Conservation (phyloP, 2,329 filamentous ascomycete species). For the Canariomyces notabilis region DNA sequence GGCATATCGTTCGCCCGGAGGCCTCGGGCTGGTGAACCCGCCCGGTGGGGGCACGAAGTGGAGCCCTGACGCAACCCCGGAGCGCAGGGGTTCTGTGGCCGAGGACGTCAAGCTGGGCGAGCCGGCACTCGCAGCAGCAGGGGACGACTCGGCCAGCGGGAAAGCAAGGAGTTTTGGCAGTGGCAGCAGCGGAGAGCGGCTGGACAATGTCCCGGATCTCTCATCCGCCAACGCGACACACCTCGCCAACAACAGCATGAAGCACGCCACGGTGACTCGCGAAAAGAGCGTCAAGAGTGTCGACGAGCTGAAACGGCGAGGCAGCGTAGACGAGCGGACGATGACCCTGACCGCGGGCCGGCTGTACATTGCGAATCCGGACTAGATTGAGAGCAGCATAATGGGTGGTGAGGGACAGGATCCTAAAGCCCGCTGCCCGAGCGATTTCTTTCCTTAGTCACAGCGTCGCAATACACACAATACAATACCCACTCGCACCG, state of each 20-base stretch:
- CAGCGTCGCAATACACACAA: too few relatives aligned
- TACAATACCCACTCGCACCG: neutral
- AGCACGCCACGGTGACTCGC: slow-evolving; percentile 53
- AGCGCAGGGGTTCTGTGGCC: slow-evolving; percentile 49
- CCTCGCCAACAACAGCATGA: slow-evolving; percentile 54
- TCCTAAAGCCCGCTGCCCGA: neutral
- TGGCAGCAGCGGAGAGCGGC: slow-evolving; percentile 53
- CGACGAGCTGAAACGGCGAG: slow-evolving; percentile 69
- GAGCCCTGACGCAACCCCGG: slow-evolving; percentile 53
- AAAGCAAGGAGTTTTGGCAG: slow-evolving; percentile 48
- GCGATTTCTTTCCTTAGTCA: neutral
- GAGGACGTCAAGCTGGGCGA: slow-evolving; percentile 37
- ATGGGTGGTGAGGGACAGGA: slow-evolving; percentile 1
- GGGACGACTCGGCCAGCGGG: slow-evolving; percentile 40
- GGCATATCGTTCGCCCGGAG: slow-evolving; percentile 49
- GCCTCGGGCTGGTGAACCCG: slow-evolving; percentile 30
- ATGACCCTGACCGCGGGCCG: slow-evolving; percentile 68
- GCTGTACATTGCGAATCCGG: slow-evolving; percentile 82
- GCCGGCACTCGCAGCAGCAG: slow-evolving; percentile 22
- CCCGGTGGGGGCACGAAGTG: slow-evolving; percentile 38
- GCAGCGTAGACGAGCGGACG: slow-evolving; percentile 78
- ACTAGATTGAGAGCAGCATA: slow-evolving; percentile 39
- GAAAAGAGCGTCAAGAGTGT: slow-evolving; percentile 62
- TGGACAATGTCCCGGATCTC: slow-evolving; percentile 57
- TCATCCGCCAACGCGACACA: slow-evolving; percentile 39